Base-by-base conservation (phyloP, 2,329 filamentous ascomycete species). In the Exophiala sideris region DNA sequence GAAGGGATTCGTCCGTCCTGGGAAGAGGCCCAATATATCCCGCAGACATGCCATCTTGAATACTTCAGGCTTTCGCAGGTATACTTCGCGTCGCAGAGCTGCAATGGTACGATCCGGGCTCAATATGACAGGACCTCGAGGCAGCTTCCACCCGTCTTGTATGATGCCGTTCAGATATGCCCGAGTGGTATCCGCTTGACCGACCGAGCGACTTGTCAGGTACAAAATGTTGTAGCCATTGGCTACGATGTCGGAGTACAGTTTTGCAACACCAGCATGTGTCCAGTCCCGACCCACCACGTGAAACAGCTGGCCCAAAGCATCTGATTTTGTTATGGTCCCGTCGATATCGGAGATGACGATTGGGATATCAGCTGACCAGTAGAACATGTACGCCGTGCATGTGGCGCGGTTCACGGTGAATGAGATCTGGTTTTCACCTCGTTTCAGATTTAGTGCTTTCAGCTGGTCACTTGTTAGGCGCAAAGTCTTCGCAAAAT, bases 221-320 rank as follows among this genome's bases (percentile, higher is more conserved):
- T 99, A 99, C 82, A 99, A 91, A 67, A 99, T 95, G 70, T 99
- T 97, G 78, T 97, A 99, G 5, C 94, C 94, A 66, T 99, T 99
- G 64, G 87, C 85, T 1, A 86, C 85, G 63, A 99, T 99, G 64
- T 99, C 95, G 45, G 88, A 94, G 73, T 97, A 99, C 7, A 99
- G 80, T 74, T 99, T 99, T 18, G 94, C 95, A 20, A 99, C 92
- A 35, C 94, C 94, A 12, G 91, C 82, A 70, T 99, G 94, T 2
- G 94, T 99, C 94, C 94, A 99, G 71, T 99, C 94, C 45, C 94
- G 86, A 39, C 94, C 94, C 61, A 99, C 92, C 84, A 94, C 94
- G 75, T 92, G 97, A 50, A 97, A 74, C 40, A 99, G 89, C 67
- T 99, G 94, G 11, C 94, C 94, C 11, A 96, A 77, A 12, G 91